Base-by-base conservation (phyloP, 768 basidiomycete genomes). In the Tulasnella sp. region DNA sequence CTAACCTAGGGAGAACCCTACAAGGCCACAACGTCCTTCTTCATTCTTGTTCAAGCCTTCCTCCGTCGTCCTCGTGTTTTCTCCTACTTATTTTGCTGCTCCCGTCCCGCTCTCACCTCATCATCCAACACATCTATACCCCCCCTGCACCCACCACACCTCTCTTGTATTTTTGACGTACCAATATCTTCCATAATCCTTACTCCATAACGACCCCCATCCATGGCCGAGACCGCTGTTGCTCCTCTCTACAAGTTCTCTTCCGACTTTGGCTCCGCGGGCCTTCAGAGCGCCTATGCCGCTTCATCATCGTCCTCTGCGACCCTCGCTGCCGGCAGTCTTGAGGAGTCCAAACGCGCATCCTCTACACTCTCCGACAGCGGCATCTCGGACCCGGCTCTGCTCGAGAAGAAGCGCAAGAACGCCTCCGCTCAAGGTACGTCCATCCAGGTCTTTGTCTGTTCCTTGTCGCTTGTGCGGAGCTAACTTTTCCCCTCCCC, bases 391-490 rank as follows among this genome's bases (percentile, higher is more conserved):
- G 46, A 77, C 46, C 41, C 44, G 11, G 48, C 58, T 34, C 24
- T 80, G 8, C 72, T 80, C 28, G 79, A 80, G 74, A 80, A 80
- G 34, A 80, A 80, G 72, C 79, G 94, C 89, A 96, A 96, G 88
- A 96, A 96, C 83, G 94, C 94, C 48, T 93, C 95, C 84, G 94
- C 94, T 2, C 94, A 96, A 86, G 94, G 94, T 78, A 93, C 94
- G 81, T 95, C 95, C 86, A 75, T 95, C 95, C 86, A 75, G 76
- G 40, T 72, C 75, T 89, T 92, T 75, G 87, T 93, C 83, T 77
- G 50, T n/a, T 28, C n/a, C 48, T 44, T 37, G 34, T 72, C 31
- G n/a, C 64, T 41, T 75, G 14, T 76, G 80, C 76, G 69, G 77
- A 44, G n/a, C 80, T 82, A 46, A 81, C 81, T 50, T 6, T 2